Evolutionary conservation across 208 protist species (phyloP), one percentile per base, ranked within the genome.

Genomic region (Acanthamoeba healyi): DNA sequence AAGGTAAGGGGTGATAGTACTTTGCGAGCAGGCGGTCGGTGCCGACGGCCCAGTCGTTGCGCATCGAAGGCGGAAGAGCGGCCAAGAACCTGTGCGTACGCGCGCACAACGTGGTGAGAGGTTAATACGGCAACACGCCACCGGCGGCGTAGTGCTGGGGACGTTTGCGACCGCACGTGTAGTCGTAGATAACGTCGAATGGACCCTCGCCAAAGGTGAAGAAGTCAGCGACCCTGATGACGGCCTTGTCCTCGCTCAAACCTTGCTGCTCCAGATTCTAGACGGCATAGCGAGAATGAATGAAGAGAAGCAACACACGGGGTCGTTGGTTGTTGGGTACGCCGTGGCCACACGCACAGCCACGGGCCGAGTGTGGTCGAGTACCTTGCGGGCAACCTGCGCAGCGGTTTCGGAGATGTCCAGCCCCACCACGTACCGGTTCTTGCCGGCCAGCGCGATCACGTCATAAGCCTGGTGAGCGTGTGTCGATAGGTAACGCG

Each of bases 171-270:
- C n/a, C 40, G 70, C 12, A 79, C 42, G 79, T 88, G 79, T 88
- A 88, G 49, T 88, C 79, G 46, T 32, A 88, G 42, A 88, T 88
- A 15, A 88, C 46, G 49, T 88, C 79, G 34, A 88, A 88, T 0
- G 46, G 79, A 0, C 51, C 79, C 79, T 88, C 46, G 29, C 51
- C 79, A 34, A 88, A 65, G 29, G 42, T 88, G 49, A 88, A 88
- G 79, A 88, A 88, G 79, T 88, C 79, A 26, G 14, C 46, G 0
- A 88, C 46, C 3, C 79, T 29, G 79, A 88, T 61, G 29, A 42
- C 49, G 32, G 79, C 79, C 49, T 88, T 88, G 44, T 88, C 79
- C 38, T 79, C 70, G 70, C 36, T 79, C 40, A 79, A 19, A 6
- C 70, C 70, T 7, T 79, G 70, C 15, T 24, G 14, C 26, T 79